phyloP scores from a whole-genome alignment of 2,329 filamentous ascomycete genomes.

The Oidium heveae region DNA sequence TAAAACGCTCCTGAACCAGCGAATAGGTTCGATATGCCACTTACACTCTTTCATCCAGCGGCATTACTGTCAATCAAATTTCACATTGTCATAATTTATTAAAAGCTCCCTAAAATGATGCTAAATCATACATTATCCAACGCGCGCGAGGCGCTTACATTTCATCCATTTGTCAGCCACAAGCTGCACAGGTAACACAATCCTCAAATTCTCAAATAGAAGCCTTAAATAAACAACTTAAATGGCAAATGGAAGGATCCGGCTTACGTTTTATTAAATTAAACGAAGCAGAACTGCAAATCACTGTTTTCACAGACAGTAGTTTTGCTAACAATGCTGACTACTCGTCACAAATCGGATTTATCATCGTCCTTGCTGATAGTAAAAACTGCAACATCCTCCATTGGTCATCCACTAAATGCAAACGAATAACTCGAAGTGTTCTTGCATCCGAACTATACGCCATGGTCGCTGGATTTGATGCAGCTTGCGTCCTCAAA shows the following conservation, averaged over 20 bases:
- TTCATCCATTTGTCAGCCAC: neutral
- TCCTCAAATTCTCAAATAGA: neutral
- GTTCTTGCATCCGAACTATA: too few relatives aligned
- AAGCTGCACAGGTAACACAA: neutral
- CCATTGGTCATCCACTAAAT: neutral
- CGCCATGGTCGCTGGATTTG: neutral
- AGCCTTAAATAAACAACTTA: neutral
- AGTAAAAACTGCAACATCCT: neutral
- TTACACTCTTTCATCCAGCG: neutral
- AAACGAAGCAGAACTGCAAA: neutral
- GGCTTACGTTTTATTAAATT: neutral
- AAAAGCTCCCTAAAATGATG: neutral
- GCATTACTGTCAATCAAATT: neutral
- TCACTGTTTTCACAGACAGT: neutral
- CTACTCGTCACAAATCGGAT: too few relatives aligned
- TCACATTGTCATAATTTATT: neutral
- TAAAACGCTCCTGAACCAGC: too few relatives aligned
- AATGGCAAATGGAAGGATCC: too few relatives aligned
- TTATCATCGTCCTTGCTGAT: neutral
- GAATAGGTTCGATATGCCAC: too few relatives aligned
- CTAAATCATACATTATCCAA: neutral
- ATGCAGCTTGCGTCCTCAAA: neutral
- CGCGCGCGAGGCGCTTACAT: neutral
- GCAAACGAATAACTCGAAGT: neutral
- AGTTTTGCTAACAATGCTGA: too few relatives aligned